Evolutionary conservation across 2,329 filamentous ascomycete genomes (phyloP), one percentile per base, ranked within the genome.

Genomic region (Lachnellula hyalina): DNA sequence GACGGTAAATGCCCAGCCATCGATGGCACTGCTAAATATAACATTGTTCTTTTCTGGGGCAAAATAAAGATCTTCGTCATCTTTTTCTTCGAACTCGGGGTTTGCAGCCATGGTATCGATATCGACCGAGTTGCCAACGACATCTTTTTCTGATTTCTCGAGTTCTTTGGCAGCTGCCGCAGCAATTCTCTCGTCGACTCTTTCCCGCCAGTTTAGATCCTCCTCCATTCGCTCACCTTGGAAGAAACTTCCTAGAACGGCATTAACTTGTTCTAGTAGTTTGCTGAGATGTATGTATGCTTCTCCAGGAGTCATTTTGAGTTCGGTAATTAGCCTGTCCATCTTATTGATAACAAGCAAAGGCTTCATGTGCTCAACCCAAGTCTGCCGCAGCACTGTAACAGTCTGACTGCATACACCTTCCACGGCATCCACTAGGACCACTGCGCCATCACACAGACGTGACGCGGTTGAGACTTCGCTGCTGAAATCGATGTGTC

Each of bases 181-280:
- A 56, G 82, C 89, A 47, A 92, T 83, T 59, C 87, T 84, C 70
- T 95, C 89, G 66, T 99, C 94, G 73, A 97, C 89, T 55, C 83
- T 84, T 73, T 97, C 92, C 63, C 94, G 82, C 94, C 94, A 99
- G 71, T 94, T 89, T 56, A 97, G 78, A 69, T 99, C 93, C 64
- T 97, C 93, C 70, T 97, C 94, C 94, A 99, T 99, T 49, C 94
- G 85, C 73, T 99, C 94, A 51, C 94, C 94, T 65, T 96, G 91
- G 69, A 96, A 96, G 72, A 99, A 99, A 69, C 91, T 96, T 62
- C 94, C 94, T 61, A 99, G 86, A 6, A 99, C 91, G 41, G 94
- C 94, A 69, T 99, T 99, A 48, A 99, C 90, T 70, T 97, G 94
- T 70, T 97, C 94, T 7, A 99, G 74, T 3, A 97, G 79, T 70